Conservation (phyloP, 2,329 filamentous ascomycete species). For the Coniochaeta ligniaria region DNA sequence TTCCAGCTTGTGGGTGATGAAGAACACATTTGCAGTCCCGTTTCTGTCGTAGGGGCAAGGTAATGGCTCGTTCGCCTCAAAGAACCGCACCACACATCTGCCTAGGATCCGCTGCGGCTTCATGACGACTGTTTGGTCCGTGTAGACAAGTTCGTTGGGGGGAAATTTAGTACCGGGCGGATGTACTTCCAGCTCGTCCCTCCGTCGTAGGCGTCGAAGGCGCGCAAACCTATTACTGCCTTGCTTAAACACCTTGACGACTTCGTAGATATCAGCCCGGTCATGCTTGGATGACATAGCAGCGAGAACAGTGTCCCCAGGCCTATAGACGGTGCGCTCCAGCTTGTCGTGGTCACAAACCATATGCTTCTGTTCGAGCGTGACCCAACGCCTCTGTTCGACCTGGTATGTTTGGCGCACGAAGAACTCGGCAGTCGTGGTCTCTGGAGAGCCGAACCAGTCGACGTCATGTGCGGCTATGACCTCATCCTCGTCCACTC, state of each 20-base stretch:
- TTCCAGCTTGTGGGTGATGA: conserved; percentile 39
- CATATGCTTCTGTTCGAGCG: conserved; percentile 47
- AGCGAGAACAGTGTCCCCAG: conserved; percentile 56
- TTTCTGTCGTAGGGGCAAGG: conserved; percentile 57
- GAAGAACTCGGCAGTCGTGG: conserved; percentile 47
- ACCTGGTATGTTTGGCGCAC: conserved; percentile 63
- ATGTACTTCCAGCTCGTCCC: conserved; percentile 28
- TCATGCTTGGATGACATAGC: conserved; percentile 19
- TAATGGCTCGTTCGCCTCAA: conserved; percentile 35
- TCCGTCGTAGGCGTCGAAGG: conserved; percentile 47
- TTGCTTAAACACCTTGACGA: conserved; percentile 32
- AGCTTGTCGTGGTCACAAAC: conserved; percentile 33
- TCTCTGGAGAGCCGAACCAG: conserved; percentile 44
- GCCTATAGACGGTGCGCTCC: conserved; percentile 22
- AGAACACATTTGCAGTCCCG: conserved; percentile 62
- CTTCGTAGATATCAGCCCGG: conserved; percentile 53
- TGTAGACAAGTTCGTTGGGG: conserved; percentile 55
- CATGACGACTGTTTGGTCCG: conserved; percentile 33
- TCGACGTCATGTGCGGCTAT: conserved; percentile 49
- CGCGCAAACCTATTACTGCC: conserved; percentile 21
- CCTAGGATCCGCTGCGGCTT: conserved; percentile 35
- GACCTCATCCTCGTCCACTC: conserved; percentile 48
- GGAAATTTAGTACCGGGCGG: neutral
- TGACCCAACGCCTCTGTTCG: conserved; percentile 53
- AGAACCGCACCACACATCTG: conserved; percentile 54